Conservation (phyloP, 2,329 filamentous ascomycete genomes). For the Hypocreales sp. region DNA sequence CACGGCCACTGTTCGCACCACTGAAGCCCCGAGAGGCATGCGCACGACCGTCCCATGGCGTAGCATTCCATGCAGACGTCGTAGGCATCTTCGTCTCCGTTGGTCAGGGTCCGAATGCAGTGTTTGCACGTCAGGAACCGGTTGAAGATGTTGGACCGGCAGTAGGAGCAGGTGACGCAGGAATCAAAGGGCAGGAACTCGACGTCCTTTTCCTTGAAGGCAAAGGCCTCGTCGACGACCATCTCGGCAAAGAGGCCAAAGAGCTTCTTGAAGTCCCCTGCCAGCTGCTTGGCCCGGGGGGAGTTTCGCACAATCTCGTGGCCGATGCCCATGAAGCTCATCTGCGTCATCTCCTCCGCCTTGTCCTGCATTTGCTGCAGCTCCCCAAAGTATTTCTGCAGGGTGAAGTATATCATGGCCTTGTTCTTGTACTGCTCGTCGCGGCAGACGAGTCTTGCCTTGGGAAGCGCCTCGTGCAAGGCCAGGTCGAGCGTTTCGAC, state of each 20-base stretch:
- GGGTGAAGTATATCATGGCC: constrained; percentile 78
- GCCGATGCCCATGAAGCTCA: constrained; percentile 31
- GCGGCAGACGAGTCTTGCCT: constrained; percentile 79
- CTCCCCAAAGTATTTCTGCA: constrained; percentile 61
- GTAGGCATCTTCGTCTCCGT: constrained; percentile 68
- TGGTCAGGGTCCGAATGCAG: constrained; percentile 53
- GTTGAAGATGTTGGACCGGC: constrained; percentile 93
- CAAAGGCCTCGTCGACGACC: constrained; percentile 75
- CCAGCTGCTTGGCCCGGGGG: constrained; percentile 48
- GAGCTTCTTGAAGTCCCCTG: constrained; percentile 67
- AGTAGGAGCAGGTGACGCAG: constrained; percentile 91
- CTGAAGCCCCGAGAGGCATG: constrained; percentile 66
- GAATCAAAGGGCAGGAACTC: constrained; percentile 76
- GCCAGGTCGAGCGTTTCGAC: constrained; percentile 82
- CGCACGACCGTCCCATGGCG: constrained; percentile 88
- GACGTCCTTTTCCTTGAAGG: constrained; percentile 50
- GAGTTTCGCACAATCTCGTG: constrained; percentile 26
- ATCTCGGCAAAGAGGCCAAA: constrained; percentile 67
- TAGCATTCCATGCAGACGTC: constrained; percentile 98
- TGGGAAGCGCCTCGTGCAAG: constrained; percentile 72
- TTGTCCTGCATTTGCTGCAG: constrained; percentile 38
- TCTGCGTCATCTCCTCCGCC: constrained; percentile 26
- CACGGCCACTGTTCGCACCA: constrained; percentile 94
- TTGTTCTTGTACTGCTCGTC: constrained; percentile 99
- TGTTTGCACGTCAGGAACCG: constrained; percentile 83